phyloP scores from a whole-genome alignment of 257 asterid species.

The Przewalskia tangutica region DNA sequence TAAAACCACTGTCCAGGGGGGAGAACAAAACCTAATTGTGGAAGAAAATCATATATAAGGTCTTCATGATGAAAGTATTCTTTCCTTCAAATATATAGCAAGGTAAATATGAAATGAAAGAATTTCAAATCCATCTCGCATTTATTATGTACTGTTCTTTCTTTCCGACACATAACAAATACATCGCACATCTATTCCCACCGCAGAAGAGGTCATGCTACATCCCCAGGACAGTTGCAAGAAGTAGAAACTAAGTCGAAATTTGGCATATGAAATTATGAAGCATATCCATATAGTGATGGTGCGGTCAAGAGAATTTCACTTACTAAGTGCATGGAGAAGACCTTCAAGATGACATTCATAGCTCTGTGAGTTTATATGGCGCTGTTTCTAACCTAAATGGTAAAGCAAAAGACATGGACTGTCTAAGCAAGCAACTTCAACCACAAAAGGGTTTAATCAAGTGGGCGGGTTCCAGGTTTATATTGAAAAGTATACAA shows the following conservation, averaged over 20 bases:
- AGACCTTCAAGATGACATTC: not conserved
- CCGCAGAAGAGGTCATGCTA: not conserved
- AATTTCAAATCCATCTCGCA: not conserved
- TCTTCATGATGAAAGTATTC: not conserved
- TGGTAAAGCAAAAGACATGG: not conserved
- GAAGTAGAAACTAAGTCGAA: not conserved
- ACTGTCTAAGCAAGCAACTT: not conserved
- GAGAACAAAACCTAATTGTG: not conserved
- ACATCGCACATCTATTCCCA: not conserved
- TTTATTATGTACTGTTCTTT: not conserved
- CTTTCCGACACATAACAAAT: not conserved
- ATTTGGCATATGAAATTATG: not conserved
- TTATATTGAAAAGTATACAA: not conserved
- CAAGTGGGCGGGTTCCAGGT: not conserved
- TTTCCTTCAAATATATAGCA: not conserved
- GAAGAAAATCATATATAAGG: not conserved
- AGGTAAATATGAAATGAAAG: not conserved
- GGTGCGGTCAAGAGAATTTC: not conserved
- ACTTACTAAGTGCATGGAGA: not conserved
- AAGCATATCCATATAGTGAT: not conserved
- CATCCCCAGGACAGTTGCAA: not conserved
- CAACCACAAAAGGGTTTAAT: conserved; percentile 3
- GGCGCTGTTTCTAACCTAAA: not conserved
- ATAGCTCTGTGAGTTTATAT: not conserved
- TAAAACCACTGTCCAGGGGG: not conserved